phyloP scores from a whole-genome alignment of 345 rosid genomes.

The Acer campestre region DNA sequence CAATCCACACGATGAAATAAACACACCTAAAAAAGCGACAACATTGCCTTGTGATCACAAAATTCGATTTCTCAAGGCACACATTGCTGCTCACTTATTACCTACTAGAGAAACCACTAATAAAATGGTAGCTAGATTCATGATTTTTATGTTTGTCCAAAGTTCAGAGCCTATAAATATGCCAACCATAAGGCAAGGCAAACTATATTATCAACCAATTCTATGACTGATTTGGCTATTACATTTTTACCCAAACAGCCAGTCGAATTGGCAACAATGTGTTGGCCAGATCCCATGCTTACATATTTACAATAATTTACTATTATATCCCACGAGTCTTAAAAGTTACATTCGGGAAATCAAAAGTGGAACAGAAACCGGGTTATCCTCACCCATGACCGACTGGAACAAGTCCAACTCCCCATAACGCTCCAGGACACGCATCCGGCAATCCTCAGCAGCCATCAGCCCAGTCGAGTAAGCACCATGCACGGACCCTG shows the following conservation, averaged over 20 bases:
- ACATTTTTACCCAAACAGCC: slow-evolving; percentile 7
- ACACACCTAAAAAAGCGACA: background rate
- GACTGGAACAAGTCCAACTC: slow-evolving; percentile 79
- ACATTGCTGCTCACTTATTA: background rate
- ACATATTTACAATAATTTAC: background rate
- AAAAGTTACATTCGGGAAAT: slow-evolving; percentile 71
- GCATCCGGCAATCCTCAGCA: slow-evolving; percentile 93
- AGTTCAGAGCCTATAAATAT: background rate
- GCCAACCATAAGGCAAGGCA: background rate
- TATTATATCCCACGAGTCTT: background rate
- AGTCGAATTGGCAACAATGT: slow-evolving; percentile 17
- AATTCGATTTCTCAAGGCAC: background rate
- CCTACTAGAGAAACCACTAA: background rate
- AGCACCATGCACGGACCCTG: slow-evolving; percentile 94
- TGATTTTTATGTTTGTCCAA: too few relatives aligned
- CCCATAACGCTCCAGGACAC: slow-evolving; percentile 84
- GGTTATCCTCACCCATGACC: slow-evolving; percentile 71
- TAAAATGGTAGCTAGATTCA: too few relatives aligned
- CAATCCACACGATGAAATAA: background rate
- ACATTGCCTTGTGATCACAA: background rate
- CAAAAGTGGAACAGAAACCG: slow-evolving; percentile 68
- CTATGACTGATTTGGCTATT: slow-evolving; percentile 4
- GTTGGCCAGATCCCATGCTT: slow-evolving; percentile 24
- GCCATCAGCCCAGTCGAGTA: slow-evolving; percentile 88
- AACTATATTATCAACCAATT: background rate